Evolutionary conservation across 202 grass and related monocot species (phyloP).

Genomic region (Alloteropsis angusta): DNA sequence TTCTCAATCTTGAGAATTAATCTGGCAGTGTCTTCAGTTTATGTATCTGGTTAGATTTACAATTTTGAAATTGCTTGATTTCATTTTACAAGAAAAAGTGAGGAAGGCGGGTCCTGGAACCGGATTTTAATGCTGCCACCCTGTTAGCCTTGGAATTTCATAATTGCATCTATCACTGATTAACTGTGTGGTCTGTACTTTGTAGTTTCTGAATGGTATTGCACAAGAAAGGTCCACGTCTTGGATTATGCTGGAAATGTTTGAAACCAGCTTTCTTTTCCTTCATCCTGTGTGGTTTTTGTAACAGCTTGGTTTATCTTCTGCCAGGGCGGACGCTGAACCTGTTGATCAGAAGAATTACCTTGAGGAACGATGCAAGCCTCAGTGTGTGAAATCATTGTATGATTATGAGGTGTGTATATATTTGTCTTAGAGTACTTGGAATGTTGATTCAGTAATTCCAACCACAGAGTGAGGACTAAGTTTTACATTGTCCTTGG

Average conservation of each 20-base stretch:
- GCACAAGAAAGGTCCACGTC: background rate
- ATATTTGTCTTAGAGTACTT: background rate
- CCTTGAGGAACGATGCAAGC: slow-evolving; percentile 59
- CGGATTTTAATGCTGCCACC: background rate
- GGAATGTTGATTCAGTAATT: background rate
- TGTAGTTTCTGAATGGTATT: background rate
- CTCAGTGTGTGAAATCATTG: slow-evolving; percentile 50
- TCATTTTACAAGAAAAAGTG: background rate
- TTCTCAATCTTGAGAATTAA: background rate
- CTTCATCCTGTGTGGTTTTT: background rate
- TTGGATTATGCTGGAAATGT: background rate
- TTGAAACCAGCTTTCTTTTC: background rate
- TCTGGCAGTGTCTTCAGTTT: background rate
- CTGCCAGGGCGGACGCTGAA: slow-evolving; percentile 45
- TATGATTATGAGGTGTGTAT: slow-evolving; percentile 44
- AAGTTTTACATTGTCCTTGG: background rate
- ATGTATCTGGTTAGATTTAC: background rate
- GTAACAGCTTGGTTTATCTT: background rate
- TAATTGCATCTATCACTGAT: background rate
- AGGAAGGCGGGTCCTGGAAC: background rate
- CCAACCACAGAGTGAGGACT: background rate
- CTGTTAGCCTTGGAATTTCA: background rate
- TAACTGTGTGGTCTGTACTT: background rate
- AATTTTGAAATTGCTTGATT: background rate
- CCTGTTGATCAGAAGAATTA: slow-evolving; percentile 54